A percentile compares a stretch with the other conserved stretches of the same genome.
phyloP scores from a whole-genome alignment of 2,329 filamentous ascomycete genomes.

The Diaporthe citri region DNA sequence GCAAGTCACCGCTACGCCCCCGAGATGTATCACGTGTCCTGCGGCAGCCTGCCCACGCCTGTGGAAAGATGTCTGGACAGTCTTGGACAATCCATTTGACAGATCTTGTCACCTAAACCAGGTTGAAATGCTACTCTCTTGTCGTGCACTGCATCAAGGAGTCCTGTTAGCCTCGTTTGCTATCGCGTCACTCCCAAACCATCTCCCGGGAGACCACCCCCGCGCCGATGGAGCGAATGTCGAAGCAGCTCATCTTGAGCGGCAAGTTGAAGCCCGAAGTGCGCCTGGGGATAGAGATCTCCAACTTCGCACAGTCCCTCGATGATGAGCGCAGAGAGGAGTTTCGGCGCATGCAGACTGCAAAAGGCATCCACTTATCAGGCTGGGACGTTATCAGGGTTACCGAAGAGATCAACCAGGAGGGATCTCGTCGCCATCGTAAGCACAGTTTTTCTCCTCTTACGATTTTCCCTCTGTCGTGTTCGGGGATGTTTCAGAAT shows the following conservation, averaged over 20 bases:
- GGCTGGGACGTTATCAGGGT: slow-evolving; percentile 34
- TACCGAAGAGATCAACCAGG: slow-evolving; percentile 41
- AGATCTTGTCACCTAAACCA: too few species aligned
- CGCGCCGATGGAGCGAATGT: neutral
- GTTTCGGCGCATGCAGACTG: neutral
- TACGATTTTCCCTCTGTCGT: too few species aligned
- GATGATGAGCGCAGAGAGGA: neutral
- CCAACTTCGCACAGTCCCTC: neutral
- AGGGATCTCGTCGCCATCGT: slow-evolving; percentile 33
- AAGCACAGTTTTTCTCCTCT: too few species aligned
- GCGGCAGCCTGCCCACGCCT: neutral
- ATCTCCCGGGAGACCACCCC: too few species aligned
- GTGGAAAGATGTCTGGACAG: too few species aligned
- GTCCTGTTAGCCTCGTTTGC: neutral
- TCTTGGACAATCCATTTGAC: too few species aligned
- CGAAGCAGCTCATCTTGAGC: slow-evolving; percentile 14
- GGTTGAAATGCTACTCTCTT: too few species aligned
- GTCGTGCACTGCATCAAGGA: neutral
- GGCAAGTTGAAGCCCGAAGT: slow-evolving; percentile 19
- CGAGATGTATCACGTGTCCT: too few species aligned
- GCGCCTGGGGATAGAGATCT: slow-evolving; percentile 18
- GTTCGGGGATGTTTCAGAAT: too few species aligned
- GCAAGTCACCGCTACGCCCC: neutral
- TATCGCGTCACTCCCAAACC: neutral
- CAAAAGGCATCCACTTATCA: neutral